Evolutionary conservation across 2,329 filamentous ascomycete species (phyloP), one percentile per base, ranked within the genome.

Genomic region (Plectosphaerella plurivora): DNA sequence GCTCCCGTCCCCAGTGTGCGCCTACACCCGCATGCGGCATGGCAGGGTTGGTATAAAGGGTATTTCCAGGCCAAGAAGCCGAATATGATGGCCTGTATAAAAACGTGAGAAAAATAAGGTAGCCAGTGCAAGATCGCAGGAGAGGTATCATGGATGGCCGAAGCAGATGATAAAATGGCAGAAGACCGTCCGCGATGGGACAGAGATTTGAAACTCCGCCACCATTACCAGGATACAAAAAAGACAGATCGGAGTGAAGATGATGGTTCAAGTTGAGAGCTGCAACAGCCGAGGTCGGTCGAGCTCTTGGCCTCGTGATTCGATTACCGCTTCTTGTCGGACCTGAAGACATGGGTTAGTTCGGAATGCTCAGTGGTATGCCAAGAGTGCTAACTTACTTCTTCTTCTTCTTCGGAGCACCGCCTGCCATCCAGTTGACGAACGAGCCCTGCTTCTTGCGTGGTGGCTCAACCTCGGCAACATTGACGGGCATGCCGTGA

Each of bases 391-490:
- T 62, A 28, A 60, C 65, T 58, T 54, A 68, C 67, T 65, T 68
- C 59, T 33, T 33, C 41, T 44, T 44, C 16, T 61, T 73, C 56
- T 66, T 68, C 9, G 58, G 47, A 16, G 63, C 60, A 45, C 59
- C 60, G 3, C 57, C 59, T 6, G 63, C 63, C 53, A 71, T 62
- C 66, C 67, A 72, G 10, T 59, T 63, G 10, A 71, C 59, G 50
- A 72, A 53, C 7, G 63, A 60, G 14, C 59, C 60, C 15, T 59
- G 50, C 4, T 65, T 65, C 50, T 59, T 63, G 12, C 14, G 42
- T 20, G 15, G 22, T 6, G 52, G 60, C 15, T 55, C 59, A 14
- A 60, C 65, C 4, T 60, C 57, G 1, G 72, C 48, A 16, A 70
- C 48, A 0, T 61, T 53, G 16, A 18, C 16, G 45, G 46, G 25